phyloP scores from a whole-genome alignment of 768 basidiomycete species.

The Butyriboletus loyo region DNA sequence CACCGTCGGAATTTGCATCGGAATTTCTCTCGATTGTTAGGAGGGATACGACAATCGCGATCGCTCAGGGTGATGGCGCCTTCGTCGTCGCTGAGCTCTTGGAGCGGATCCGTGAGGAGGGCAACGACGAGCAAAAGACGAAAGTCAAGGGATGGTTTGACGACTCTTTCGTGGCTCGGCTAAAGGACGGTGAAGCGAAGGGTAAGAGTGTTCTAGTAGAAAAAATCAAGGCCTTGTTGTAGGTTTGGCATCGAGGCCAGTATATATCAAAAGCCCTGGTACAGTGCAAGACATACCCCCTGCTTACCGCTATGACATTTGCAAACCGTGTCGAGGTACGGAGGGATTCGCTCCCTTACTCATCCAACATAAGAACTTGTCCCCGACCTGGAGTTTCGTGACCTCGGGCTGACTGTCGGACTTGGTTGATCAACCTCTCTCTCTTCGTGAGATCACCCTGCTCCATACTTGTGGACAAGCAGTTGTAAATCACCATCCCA shows the following conservation, averaged over 20 bases:
- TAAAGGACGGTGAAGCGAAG: conserved; percentile 59
- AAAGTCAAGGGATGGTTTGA: conserved; percentile 60
- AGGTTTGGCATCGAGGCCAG: conserved; percentile 1
- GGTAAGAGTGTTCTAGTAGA: conserved; percentile 71
- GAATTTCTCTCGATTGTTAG: conserved; percentile 56
- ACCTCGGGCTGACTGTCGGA: not conserved
- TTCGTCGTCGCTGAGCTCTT: conserved; percentile 77
- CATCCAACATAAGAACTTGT: not conserved
- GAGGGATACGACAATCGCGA: conserved; percentile 45
- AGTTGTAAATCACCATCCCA: not conserved
- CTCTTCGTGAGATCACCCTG: too few species aligned
- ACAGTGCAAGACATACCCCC: not conserved
- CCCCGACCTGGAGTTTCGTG: too few species aligned
- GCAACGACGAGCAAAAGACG: conserved; percentile 37
- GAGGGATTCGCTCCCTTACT: not conserved
- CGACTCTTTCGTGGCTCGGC: conserved; percentile 40
- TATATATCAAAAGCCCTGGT: conserved; percentile 9
- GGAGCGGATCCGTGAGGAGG: conserved; percentile 51
- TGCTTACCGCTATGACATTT: not conserved
- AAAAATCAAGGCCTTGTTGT: conserved; percentile 40
- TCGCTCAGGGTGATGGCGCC: conserved; percentile 62
- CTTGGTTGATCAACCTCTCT: too few species aligned
- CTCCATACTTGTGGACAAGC: not conserved
- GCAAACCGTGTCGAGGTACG: not conserved
- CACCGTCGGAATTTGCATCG: conserved; percentile 55